Evolutionary conservation across 176 grass and related monocot genomes (phyloP).

Genomic region (Zoysia pacifica): DNA sequence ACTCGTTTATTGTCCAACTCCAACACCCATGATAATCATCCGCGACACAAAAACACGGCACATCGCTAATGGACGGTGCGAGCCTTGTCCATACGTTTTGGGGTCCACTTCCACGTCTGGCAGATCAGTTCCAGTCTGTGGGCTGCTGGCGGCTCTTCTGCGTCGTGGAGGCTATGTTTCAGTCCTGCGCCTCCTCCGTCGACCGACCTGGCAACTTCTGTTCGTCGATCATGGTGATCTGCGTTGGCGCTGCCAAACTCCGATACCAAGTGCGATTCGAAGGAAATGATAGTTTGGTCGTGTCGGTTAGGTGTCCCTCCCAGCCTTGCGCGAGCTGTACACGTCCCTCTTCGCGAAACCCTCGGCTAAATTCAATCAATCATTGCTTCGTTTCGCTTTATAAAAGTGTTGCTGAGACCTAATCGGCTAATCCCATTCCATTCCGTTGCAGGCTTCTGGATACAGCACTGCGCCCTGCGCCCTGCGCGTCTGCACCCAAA

Average conservation of each 20-base stretch:
- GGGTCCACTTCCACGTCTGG: slow-evolving; percentile 22
- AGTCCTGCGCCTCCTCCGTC: slow-evolving; percentile 1
- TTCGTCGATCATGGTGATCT: neutral
- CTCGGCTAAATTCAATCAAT: slow-evolving; percentile 33
- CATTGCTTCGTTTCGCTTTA: slow-evolving; percentile 31
- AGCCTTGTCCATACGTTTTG: neutral
- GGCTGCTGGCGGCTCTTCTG: neutral
- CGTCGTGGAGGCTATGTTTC: slow-evolving; percentile 29
- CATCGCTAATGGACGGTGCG: neutral
- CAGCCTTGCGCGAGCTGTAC: slow-evolving; percentile 43
- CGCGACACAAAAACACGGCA: neutral
- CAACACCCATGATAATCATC: too few species aligned
- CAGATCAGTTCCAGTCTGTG: neutral
- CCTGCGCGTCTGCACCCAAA: neutral
- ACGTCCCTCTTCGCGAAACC: slow-evolving; percentile 13
- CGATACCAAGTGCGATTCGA: neutral
- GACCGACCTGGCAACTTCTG: neutral
- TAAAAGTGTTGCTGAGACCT: neutral
- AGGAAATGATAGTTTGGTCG: slow-evolving; percentile 15
- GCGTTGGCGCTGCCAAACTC: neutral
- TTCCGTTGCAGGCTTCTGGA: neutral
- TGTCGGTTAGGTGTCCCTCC: slow-evolving; percentile 27
- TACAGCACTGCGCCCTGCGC: too few species aligned
- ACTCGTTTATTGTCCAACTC: too few species aligned
- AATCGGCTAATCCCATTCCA: neutral